A percentile compares a stretch with the other conserved stretches of the same genome.
These are phyloP conservation scores for Ustilago shanxiensis DNA, from an alignment of 1,284 basidiomycete species.

Conservation along the genomic window DNA sequence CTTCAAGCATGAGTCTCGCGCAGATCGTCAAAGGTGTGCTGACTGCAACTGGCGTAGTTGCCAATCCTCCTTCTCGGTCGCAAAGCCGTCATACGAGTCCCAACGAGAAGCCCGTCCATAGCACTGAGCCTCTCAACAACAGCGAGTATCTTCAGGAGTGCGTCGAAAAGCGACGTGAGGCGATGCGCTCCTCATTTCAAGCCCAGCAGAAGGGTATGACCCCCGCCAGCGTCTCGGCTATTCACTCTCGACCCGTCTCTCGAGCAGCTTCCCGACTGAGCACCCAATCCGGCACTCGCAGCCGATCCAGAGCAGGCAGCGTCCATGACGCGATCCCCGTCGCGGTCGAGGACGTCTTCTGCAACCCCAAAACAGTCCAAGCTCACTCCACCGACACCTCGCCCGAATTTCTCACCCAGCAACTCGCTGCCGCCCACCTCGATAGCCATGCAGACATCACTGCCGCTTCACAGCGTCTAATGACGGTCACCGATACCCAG, in stretches of 20 bases:
- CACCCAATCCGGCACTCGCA: conserved; percentile 44
- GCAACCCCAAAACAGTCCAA: conserved; percentile 38
- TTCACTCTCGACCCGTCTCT: conserved; percentile 30
- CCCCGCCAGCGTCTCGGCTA: conserved; percentile 10
- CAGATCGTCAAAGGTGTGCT: conserved; percentile 52
- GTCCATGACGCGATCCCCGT: conserved; percentile 64
- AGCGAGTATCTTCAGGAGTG: conserved; percentile 50
- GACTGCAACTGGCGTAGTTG: conserved; percentile 46
- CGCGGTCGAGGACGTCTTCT: conserved; percentile 62
- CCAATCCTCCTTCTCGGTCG: conserved; percentile 19
- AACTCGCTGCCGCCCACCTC: conserved; percentile 26
- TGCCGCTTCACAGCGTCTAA: conserved; percentile 41
- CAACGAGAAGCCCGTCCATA: conserved; percentile 24
- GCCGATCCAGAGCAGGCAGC: conserved; percentile 58
- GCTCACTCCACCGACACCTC: conserved; percentile 48
- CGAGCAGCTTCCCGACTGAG: conserved; percentile 54
- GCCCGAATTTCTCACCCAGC: conserved; percentile 33
- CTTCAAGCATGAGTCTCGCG: conserved; percentile 43
- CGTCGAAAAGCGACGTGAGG: conserved; percentile 52
- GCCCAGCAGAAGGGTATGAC: conserved; percentile 58
- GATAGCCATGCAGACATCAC: conserved; percentile 20
- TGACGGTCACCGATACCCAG: conserved; percentile 28
- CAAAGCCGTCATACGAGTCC: conserved; percentile 36
- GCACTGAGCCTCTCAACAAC: conserved; percentile 28
- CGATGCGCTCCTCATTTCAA: conserved; percentile 52